Evolutionary conservation across 2,329 filamentous ascomycete species (phyloP), one percentile per base, ranked within the genome.

Genomic region (Grosmannia clavigera): DNA sequence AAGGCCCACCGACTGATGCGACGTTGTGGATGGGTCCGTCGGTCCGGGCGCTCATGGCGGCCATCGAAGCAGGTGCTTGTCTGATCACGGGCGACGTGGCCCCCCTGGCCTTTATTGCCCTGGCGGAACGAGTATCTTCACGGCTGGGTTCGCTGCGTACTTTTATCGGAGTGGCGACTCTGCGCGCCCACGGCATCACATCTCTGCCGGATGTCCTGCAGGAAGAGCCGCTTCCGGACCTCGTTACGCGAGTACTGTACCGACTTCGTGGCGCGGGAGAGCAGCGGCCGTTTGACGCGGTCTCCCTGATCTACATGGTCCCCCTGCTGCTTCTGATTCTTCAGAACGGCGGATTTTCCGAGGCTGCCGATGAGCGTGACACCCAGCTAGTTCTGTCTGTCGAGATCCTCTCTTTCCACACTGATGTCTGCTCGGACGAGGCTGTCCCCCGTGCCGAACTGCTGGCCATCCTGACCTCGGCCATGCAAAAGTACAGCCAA

Each of bases 401-500:
- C 31, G 94, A 99, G 69, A 86, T 96, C 65, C 73, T 99, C 11
- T 84, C 90, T 1, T 95, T 92, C 73, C 94, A 99, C 70, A 92
- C 92, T 1, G 84, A 87, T 67, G 81, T 86, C 33, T 95, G 86
- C 69, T 79, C 83, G 35, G 88, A 96, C 66, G 78, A 82, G 58
- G 81, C 85, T 38, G 80, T 96, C 31, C 91, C 92, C 35, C 85
- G 94, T 10, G 79, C 82, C 58, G 83, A 91, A 61, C 78, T 96
- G 46, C 72, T 97, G 4, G 76, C 81, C 2, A 78, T 81, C 3
- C 77, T 99, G 46, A 85, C 96, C 60, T 78, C 78, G 53, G 87
- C 91, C 1, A 95, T 99, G 88, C 89, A 95, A 70, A 81, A 76
- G 62, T 96, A 95, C 71, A 87, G 85, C 53, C 91, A 95, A 68